Evolutionary conservation across 2,329 filamentous ascomycete genomes (phyloP).

Genomic region (Penicillium crustosum): DNA sequence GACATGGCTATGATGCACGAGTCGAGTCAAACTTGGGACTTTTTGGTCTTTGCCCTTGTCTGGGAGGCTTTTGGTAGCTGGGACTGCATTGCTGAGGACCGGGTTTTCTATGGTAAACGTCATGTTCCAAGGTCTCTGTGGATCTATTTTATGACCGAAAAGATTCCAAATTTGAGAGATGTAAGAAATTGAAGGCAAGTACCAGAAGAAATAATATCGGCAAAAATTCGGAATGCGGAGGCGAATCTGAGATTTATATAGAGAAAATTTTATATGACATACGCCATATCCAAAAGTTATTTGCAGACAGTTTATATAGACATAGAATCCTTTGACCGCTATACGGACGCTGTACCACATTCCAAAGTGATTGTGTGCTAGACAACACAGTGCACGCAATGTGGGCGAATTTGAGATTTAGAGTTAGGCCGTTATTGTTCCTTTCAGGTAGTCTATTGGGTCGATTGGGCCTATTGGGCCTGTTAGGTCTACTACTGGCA

Average conservation of each 20-base stretch:
- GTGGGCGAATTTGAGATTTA: background rate
- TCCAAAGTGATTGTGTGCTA: constrained; percentile 16
- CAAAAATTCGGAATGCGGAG: background rate
- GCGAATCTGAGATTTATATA: background rate
- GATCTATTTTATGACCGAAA: background rate
- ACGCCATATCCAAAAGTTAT: background rate
- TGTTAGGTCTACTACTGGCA: background rate
- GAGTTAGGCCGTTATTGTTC: background rate
- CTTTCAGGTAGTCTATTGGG: background rate
- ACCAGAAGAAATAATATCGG: background rate
- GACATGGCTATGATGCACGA: constrained; percentile 35
- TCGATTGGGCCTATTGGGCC: background rate
- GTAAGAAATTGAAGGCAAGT: background rate
- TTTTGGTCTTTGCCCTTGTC: background rate
- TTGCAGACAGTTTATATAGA: background rate
- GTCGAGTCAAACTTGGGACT: constrained; percentile 2
- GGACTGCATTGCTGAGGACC: background rate
- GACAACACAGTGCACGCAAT: constrained; percentile 23
- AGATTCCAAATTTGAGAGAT: background rate
- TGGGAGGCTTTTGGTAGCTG: background rate
- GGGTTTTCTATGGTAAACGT: background rate
- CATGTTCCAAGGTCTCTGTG: background rate
- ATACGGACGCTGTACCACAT: constrained; percentile 21
- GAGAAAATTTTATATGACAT: background rate
- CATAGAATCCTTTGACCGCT: constrained; percentile 12